Percentiles rank a stretch among this genome's conserved stretches.
Conservation (phyloP, 495 filamentous ascomycete species). For the Lasiosphaeria miniovina region DNA sequence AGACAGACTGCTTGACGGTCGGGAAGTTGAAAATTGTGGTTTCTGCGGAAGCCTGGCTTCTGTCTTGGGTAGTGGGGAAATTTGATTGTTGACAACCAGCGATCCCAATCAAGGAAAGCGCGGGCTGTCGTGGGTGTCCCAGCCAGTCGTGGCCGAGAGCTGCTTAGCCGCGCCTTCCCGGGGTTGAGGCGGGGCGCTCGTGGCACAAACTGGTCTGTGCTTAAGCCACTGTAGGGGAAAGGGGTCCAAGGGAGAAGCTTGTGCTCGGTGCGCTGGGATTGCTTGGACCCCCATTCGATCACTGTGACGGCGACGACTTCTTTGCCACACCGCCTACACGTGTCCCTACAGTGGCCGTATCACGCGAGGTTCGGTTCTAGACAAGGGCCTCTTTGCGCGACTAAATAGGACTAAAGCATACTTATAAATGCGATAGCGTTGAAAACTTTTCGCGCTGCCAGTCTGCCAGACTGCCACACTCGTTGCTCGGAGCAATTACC, state of each 20-base stretch:
- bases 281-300: too few relatives aligned
- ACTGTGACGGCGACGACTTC: background rate
- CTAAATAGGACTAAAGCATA: too few relatives aligned
- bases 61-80: conserved; percentile 34
- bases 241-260: too few relatives aligned
- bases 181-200: background rate
- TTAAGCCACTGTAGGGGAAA: background rate
- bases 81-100: conserved; percentile 37
- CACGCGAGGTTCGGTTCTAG: too few relatives aligned
- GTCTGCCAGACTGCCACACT: too few relatives aligned
- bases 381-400: too few relatives aligned
- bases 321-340: background rate
- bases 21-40: conserved; percentile 35
- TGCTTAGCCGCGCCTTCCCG: conserved; percentile 6
- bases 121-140: conserved; percentile 21
- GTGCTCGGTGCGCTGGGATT: background rate
- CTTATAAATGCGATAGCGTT: too few relatives aligned
- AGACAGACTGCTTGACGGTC: conserved; percentile 22
- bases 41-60: conserved; percentile 31
- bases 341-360: background rate
- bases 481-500: too few relatives aligned
- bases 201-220: conserved; percentile 9
- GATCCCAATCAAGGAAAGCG: conserved; percentile 32
- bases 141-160: conserved; percentile 17
- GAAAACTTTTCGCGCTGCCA: too few relatives aligned